Percentiles rank a stretch among this genome's conserved stretches.
phyloP scores from a whole-genome alignment of 1,139 yeast genomes.

The Debaryomyces nepalensis region DNA sequence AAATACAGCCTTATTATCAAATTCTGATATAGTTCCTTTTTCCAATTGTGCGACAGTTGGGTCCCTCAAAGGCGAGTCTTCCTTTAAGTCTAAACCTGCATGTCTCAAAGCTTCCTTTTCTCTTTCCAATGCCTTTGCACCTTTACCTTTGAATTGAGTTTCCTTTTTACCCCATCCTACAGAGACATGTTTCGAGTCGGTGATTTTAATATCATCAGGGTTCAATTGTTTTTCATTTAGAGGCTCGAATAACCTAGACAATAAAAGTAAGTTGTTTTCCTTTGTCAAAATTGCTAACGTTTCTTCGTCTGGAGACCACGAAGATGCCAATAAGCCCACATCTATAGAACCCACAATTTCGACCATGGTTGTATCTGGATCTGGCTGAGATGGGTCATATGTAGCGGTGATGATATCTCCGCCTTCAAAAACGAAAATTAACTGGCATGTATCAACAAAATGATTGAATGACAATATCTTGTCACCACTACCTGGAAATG shows the following conservation, averaged over 20 bases:
- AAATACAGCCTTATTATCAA: conserved; percentile 49
- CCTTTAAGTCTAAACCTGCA: conserved; percentile 65
- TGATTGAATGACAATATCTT: conserved; percentile 57
- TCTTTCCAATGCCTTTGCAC: conserved; percentile 82
- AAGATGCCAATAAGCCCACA: conserved; percentile 70
- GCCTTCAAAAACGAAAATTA: conserved; percentile 62
- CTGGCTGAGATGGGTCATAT: conserved; percentile 56
- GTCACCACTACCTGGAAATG: conserved; percentile 47
- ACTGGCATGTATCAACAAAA: conserved; percentile 65
- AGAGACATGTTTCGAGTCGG: conserved; percentile 81
- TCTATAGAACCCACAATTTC: conserved; percentile 89
- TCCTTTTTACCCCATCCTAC: conserved; percentile 99
- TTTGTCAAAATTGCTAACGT: conserved; percentile 71
- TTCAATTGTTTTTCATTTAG: conserved; percentile 65
- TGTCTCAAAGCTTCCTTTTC: conserved; percentile 62
- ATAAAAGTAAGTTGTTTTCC: conserved; percentile 63
- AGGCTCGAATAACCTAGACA: conserved; percentile 82
- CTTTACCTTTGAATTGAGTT: conserved; percentile 95
- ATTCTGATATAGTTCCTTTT: conserved; percentile 61
- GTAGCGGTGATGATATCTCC: conserved; percentile 75
- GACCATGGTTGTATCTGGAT: conserved; percentile 57
- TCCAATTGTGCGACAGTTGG: conserved; percentile 89
- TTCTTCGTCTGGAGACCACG: conserved; percentile 95
- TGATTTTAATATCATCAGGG: conserved; percentile 61
- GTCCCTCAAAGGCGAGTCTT: conserved; percentile 67